phyloP scores from a whole-genome alignment of 2,329 filamentous ascomycete genomes.

The Aureobasidium sp. region DNA sequence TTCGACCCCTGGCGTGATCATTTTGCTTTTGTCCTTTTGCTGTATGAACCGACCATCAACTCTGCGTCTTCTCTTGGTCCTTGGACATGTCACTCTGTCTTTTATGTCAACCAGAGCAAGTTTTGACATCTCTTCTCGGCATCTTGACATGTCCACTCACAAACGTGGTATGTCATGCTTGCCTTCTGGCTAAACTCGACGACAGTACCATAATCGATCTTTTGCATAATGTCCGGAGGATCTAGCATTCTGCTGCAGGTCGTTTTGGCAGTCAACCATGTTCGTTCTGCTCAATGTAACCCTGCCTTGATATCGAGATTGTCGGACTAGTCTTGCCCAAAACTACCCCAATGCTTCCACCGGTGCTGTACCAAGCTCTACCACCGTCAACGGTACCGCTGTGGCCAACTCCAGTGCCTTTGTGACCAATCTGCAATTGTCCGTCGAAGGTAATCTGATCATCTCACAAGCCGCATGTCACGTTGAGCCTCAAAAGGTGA shows the following conservation, averaged over 20 bases:
- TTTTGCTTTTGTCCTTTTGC: background rate
- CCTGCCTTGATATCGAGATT: background rate
- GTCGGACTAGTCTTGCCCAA: background rate
- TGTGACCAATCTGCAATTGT: slow-evolving; percentile 20
- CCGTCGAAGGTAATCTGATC: slow-evolving; percentile 17
- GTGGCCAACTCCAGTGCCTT: slow-evolving; percentile 19
- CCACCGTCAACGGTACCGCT: slow-evolving; percentile 17
- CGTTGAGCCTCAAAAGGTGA: no score
- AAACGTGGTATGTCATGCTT: background rate
- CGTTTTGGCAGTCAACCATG: background rate
- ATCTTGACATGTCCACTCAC: background rate
- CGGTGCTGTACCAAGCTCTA: slow-evolving; percentile 13
- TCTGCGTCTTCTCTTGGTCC: no score
- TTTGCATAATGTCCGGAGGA: background rate
- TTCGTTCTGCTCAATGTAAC: background rate
- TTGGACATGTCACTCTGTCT: no score
- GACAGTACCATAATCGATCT: background rate
- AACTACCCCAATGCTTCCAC: background rate
- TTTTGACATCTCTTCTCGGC: background rate
- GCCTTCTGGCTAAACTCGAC: background rate
- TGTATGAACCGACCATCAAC: no score
- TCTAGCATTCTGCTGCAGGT: background rate
- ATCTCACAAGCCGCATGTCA: background rate
- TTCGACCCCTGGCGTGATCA: slow-evolving; percentile 19
- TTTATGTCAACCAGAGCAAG: no score